Percentiles rank a stretch among this genome's conserved stretches.
phyloP scores from a whole-genome alignment of 148 eudicot species.

The Cornus kousa region DNA sequence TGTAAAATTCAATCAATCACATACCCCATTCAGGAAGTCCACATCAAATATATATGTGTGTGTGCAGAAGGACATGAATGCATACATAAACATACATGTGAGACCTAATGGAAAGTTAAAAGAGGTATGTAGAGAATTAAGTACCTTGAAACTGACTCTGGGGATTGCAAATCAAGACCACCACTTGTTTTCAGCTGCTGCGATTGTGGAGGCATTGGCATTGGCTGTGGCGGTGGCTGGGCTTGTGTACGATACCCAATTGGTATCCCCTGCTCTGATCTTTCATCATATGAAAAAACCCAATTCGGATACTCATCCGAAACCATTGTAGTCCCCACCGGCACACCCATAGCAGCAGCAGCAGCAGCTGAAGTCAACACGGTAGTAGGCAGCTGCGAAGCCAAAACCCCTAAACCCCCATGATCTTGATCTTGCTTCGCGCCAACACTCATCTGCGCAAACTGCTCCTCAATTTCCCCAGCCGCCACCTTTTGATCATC shows the following conservation, averaged over 20 bases:
- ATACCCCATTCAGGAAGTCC: conserved; percentile 15
- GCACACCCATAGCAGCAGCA: conserved; percentile 21
- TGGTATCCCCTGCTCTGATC: conserved; percentile 54
- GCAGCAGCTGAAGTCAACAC: conserved; percentile 8
- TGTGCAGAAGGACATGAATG: not conserved
- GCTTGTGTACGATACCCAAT: conserved; percentile 35
- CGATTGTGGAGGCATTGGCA: conserved; percentile 27
- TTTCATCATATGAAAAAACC: conserved; percentile 54
- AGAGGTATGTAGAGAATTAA: not conserved
- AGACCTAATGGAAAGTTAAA: not conserved
- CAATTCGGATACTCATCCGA: conserved; percentile 43
- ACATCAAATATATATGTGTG: not conserved
- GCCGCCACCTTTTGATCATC: conserved; percentile 32
- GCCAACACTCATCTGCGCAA: conserved; percentile 47
- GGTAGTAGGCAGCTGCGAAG: conserved; percentile 24
- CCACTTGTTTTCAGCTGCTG: conserved; percentile 26
- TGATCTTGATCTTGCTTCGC: conserved; percentile 29
- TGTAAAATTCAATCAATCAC: conserved; percentile 28
- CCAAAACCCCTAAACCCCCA: conserved; percentile 29
- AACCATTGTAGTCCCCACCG: conserved; percentile 22
- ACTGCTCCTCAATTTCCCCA: conserved; percentile 60
- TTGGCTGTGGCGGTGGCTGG: conserved; percentile 20
- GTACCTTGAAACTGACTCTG: conserved; percentile 89
- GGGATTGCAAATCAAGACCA: conserved; percentile 59
- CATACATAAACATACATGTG: not conserved